Evolutionary conservation across 306 rosid species (phyloP).

Genomic region (Quercus aquifolioides): DNA sequence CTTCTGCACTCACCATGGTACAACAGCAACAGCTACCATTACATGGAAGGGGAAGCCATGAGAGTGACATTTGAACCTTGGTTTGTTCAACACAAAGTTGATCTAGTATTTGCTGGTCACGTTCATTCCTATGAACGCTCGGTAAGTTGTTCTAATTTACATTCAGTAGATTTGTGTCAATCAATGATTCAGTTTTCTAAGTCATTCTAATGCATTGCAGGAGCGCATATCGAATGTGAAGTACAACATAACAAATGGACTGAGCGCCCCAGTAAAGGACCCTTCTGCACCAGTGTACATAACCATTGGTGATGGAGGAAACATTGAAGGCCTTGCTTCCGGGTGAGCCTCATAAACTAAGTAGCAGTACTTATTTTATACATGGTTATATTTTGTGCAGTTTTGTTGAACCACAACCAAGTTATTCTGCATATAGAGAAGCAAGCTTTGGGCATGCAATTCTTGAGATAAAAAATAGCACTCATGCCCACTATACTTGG

Average conservation of each 20-base stretch:
- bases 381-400: neutral
- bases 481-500: constrained; percentile 28
- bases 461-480: constrained; percentile 21
- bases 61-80: no score
- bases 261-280: constrained; percentile 23
- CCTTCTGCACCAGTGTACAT: constrained; percentile 18
- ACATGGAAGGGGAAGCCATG: no score
- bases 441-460: constrained; percentile 27
- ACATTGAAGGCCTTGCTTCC: constrained; percentile 25
- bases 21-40: neutral
- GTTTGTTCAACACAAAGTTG: no score
- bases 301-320: constrained; percentile 30
- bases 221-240: constrained; percentile 18
- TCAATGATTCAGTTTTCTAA: no score
- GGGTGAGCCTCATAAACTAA: neutral
- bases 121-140: no score
- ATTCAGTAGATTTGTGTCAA: no score
- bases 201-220: neutral
- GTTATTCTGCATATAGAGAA: constrained; percentile 24
- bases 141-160: neutral
- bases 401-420: constrained; percentile 20
- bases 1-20: constrained; percentile 4
- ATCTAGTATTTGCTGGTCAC: no score
- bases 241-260: constrained; percentile 17
- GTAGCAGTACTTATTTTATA: no score